These are phyloP conservation scores for Meyerozyma carpophila DNA, from an alignment of 1,139 yeast species.

Conservation along the genomic window DNA sequence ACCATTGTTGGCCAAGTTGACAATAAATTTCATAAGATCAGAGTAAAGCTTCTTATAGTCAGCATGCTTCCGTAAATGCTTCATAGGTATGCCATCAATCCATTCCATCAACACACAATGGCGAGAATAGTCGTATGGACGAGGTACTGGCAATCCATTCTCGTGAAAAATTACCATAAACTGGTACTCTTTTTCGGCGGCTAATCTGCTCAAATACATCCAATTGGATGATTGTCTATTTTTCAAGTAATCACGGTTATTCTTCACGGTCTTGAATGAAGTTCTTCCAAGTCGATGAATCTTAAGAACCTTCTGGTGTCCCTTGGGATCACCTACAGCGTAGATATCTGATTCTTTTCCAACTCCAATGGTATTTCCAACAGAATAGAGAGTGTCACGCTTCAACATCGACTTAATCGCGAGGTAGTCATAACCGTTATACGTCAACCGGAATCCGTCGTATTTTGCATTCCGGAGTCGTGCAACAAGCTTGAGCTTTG, in stretches of 20 bases:
- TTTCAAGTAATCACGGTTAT: conserved; percentile 84
- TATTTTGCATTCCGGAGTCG: conserved; percentile 79
- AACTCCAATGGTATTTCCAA: conserved; percentile 89
- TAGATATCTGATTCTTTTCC: conserved; percentile 97
- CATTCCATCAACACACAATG: conserved; percentile 93
- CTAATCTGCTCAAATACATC: conserved; percentile 87
- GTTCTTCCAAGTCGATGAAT: conserved; percentile 92
- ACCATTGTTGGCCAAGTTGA: conserved; percentile 79
- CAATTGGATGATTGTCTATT: conserved; percentile 68
- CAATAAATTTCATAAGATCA: conserved; percentile 81
- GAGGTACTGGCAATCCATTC: conserved; percentile 82
- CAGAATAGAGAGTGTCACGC: conserved; percentile 66
- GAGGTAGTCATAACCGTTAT: conserved; percentile 84
- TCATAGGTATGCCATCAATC: conserved; percentile 86
- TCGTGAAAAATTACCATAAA: conserved; percentile 73
- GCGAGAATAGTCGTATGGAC: conserved; percentile 83
- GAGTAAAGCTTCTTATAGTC: conserved; percentile 70
- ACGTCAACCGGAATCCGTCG: conserved; percentile 89
- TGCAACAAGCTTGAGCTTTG: conserved; percentile 75
- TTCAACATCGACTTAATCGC: conserved; percentile 81
- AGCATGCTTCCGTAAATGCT: conserved; percentile 64
- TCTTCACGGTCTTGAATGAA: conserved; percentile 86
- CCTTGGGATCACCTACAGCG: conserved; percentile 69
- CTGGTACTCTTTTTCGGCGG: conserved; percentile 88
- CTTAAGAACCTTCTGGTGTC: conserved; percentile 68